Percentiles rank a stretch among this genome's conserved stretches.
Conservation (phyloP, 345 rosid genomes). For the Noccaea bulbosa region DNA sequence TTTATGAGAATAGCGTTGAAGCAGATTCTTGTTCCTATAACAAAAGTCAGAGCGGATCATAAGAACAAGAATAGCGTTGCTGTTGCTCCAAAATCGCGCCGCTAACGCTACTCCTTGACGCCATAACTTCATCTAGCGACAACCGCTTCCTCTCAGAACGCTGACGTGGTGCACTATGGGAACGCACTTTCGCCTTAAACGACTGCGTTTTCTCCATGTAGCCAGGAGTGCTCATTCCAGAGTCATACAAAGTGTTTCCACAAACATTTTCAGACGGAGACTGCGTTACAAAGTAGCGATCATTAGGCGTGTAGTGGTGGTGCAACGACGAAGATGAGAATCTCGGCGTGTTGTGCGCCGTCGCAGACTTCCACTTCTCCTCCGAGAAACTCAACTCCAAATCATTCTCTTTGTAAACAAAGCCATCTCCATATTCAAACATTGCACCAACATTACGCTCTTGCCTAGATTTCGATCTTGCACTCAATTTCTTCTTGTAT, state of each 20-base stretch:
- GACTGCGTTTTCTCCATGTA: slow-evolving; percentile 88
- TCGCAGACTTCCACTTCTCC: slow-evolving; percentile 58
- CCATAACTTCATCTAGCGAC: slow-evolving; percentile 60
- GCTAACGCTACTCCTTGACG: slow-evolving; percentile 61
- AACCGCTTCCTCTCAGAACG: slow-evolving; percentile 69
- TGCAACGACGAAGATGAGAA: slow-evolving; percentile 35
- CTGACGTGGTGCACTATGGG: slow-evolving; percentile 71
- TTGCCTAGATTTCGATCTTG: slow-evolving; percentile 38
- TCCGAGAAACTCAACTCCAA: slow-evolving; percentile 51
- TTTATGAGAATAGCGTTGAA: neutral
- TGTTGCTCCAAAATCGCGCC: slow-evolving; percentile 40
- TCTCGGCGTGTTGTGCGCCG: slow-evolving; percentile 71
- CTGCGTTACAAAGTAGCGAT: slow-evolving; percentile 35
- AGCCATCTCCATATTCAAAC: slow-evolving; percentile 50
- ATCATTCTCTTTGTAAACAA: slow-evolving; percentile 47
- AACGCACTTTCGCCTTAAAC: slow-evolving; percentile 75
- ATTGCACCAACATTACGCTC: slow-evolving; percentile 38
- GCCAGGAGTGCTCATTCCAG: slow-evolving; percentile 51
- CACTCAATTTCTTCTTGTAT: slow-evolving; percentile 56
- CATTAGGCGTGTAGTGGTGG: neutral
- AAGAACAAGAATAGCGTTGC: slow-evolving; percentile 45
- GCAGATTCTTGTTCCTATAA: too few species aligned
- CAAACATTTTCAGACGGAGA: slow-evolving; percentile 56
- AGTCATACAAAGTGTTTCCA: slow-evolving; percentile 51
- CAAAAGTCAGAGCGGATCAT: slow-evolving; percentile 34